Evolutionary conservation across 2,329 filamentous ascomycete genomes (phyloP), one percentile per base, ranked within the genome.

Genomic region (Aspergillus japonicus): DNA sequence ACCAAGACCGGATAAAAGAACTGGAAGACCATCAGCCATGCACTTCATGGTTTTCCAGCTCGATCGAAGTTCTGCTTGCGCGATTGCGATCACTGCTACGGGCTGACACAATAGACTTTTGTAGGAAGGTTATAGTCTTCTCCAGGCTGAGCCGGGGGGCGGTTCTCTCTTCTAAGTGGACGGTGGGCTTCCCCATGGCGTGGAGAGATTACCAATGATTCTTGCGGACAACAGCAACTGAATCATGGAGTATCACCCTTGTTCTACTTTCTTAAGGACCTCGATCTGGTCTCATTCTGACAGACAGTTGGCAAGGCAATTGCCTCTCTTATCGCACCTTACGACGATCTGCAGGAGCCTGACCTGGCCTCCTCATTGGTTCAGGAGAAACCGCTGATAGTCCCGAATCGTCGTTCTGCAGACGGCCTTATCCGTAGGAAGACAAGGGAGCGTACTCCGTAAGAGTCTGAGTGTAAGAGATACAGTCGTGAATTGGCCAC

Each of bases 331-430:
- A 55, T 52, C 50, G 50, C 50, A 24, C 31, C 33, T 16, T 52
- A 23, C 19, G 44, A 48, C 31, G 44, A 48, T 55, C 19, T 55
- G 53, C 53, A 55, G 53, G 26, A 14, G 47, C n/a, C 26, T 12
- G 42, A 35, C 42, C 3, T 47, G 6, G 21, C 29, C n/a, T 48
- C 48, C 48, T 42, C 10, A 55, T 55, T 55, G 53, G 53, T 31
- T 19, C n/a, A 55, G n/a, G 26, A 31, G n/a, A 29, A 26, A 23
- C 26, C 26, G 26, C 26, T 48, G 53, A 55, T 55, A 55, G 42
- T 33, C 53, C 53, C 53, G 42, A 55, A 48, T 48, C 39, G 53
- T 55, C 53, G 53, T 47, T 47, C 24, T 55, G 47, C 53, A 55
- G 47, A 31, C 53, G 42, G 53, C 53, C 53, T 48, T 48, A 47